Evolutionary conservation across 768 basidiomycete genomes (phyloP).

Genomic region (Lactarius sanguifluus): DNA sequence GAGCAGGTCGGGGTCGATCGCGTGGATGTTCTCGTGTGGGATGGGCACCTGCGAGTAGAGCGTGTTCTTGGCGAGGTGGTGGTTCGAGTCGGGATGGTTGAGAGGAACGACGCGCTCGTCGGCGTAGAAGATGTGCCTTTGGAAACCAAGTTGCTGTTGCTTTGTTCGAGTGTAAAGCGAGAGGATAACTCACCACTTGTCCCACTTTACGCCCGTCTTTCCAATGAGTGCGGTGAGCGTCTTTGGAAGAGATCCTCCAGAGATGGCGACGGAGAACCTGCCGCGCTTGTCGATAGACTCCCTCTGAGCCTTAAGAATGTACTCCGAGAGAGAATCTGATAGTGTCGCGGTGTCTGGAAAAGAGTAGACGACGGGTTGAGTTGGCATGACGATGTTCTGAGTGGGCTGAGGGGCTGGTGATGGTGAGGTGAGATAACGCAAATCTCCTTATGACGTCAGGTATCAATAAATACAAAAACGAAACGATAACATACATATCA

Average conservation of each 20-base stretch:
- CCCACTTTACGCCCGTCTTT: constrained; percentile 76
- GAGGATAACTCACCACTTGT: constrained; percentile 72
- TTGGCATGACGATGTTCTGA: constrained; percentile 2
- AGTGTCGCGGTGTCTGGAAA: constrained; percentile 61
- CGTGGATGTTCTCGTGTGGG: constrained; percentile 73
- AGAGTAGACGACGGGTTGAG: constrained; percentile 59
- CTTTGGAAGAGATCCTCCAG: constrained; percentile 88
- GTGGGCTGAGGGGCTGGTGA: neutral
- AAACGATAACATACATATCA: constrained; percentile 18
- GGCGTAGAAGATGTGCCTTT: constrained; percentile 95
- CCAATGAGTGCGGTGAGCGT: constrained; percentile 71
- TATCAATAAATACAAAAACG: constrained; percentile 15
- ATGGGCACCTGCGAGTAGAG: constrained; percentile 86
- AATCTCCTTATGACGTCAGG: constrained; percentile 20
- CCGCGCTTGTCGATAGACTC: constrained; percentile 88
- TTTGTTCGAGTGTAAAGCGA: neutral
- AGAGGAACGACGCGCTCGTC: constrained; percentile 96
- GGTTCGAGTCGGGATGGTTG: constrained; percentile 92
- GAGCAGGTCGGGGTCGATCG: constrained; percentile 67
- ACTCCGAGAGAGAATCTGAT: constrained; percentile 67
- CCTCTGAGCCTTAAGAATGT: constrained; percentile 83
- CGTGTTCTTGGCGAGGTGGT: constrained; percentile 65
- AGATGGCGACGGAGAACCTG: constrained; percentile 89
- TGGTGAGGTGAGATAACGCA: neutral
- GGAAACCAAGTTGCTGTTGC: neutral